These are phyloP conservation scores for Erysimum cheiranthoides DNA, from an alignment of 345 rosid species.

Conservation along the genomic window DNA sequence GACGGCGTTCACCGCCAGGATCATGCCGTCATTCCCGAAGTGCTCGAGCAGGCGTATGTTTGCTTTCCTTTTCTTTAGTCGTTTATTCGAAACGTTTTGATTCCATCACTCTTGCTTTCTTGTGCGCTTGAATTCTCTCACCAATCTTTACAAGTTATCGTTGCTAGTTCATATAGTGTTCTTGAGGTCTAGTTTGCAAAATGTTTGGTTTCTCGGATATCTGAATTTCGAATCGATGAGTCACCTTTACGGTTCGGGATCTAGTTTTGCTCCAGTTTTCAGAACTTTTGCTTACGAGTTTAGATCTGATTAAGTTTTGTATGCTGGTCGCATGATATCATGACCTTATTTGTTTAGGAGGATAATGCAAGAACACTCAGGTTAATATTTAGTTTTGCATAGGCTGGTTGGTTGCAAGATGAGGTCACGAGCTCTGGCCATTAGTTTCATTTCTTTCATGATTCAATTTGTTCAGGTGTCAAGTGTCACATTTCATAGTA, in stretches of 20 bases:
- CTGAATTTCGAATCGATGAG: conserved; percentile 4
- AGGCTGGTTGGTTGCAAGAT: conserved; percentile 18
- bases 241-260: conserved; percentile 16
- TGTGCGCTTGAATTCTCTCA: background rate
- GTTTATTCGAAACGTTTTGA: background rate
- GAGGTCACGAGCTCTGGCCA: background rate
- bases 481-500: background rate
- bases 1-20: conserved; percentile 31
- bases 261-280: background rate
- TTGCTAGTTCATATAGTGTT: conserved; percentile 5
- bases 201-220: background rate
- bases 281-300: background rate
- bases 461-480: background rate
- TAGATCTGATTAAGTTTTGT: background rate
- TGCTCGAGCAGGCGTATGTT: conserved; percentile 34
- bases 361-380: conserved; percentile 26
- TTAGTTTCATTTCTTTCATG: background rate
- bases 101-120: conserved; percentile 20
- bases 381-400: background rate
- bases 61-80: conserved; percentile 6
- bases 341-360: conserved; percentile 21
- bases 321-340: conserved; percentile 12
- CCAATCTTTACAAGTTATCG: background rate
- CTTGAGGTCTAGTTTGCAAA: background rate
- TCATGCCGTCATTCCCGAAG: conserved; percentile 22